Conservation (phyloP, 495 filamentous ascomycete genomes). For the Mycothermus thermophilus region DNA sequence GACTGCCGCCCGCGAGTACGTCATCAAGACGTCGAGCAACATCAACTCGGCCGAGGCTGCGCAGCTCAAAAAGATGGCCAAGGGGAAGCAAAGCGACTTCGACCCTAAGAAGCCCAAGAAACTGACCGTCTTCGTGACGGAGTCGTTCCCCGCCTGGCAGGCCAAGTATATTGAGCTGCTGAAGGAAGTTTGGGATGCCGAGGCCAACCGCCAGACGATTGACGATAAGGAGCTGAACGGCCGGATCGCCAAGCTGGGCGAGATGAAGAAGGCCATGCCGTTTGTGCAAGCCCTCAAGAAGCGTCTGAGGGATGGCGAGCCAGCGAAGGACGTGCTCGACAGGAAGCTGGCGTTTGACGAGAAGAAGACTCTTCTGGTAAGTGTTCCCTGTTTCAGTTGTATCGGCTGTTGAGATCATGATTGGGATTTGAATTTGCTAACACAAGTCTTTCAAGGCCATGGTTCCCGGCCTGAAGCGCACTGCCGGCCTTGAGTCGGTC, state of each 20-base stretch:
- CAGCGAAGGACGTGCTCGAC: constrained; percentile 54
- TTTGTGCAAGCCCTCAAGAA: constrained; percentile 83
- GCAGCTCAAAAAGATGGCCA: constrained; percentile 70
- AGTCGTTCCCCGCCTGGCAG: constrained; percentile 76
- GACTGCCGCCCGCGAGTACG: constrained; percentile 66
- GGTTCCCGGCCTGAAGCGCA: constrained; percentile 38
- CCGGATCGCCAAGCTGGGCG: constrained; percentile 59
- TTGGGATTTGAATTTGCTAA: constrained; percentile 1
- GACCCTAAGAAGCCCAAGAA: constrained; percentile 85
- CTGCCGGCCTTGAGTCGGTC: constrained; percentile 48
- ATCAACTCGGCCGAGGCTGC: constrained; percentile 78
- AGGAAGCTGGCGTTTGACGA: constrained; percentile 81
- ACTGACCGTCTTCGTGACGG: constrained; percentile 73
- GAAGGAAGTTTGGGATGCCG: constrained; percentile 39
- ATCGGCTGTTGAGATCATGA: background rate
- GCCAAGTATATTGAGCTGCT: constrained; percentile 77
- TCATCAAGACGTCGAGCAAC: constrained; percentile 55
- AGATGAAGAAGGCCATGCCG: constrained; percentile 97
- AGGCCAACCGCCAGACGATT: constrained; percentile 31
- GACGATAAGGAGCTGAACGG: constrained; percentile 70
- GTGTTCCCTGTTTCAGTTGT: constrained; percentile 1
- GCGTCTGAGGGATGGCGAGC: constrained; percentile 48
- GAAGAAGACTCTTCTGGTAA: constrained; percentile 46
- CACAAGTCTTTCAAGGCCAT: constrained; percentile 15
- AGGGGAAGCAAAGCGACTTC: constrained; percentile 69